Percentiles rank a stretch among this genome's conserved stretches.
phyloP scores from a whole-genome alignment of 2,329 filamentous ascomycete species.

The Lachnum nothofagi region DNA sequence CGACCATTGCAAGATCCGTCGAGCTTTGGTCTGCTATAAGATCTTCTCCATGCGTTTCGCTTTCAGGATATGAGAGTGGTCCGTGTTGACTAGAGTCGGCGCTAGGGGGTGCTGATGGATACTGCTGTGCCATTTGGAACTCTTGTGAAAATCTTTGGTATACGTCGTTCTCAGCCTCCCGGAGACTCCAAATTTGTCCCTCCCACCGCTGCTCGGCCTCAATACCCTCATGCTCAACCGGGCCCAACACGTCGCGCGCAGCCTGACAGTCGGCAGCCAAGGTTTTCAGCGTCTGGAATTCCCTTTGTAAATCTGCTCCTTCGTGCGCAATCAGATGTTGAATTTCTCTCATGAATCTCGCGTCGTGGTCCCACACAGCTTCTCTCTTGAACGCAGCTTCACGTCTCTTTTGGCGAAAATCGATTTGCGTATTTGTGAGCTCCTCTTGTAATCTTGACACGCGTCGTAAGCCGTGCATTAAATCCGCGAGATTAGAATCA shows the following conservation, averaged over 20 bases:
- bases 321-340: slow-evolving; percentile 19
- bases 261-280: slow-evolving; percentile 20
- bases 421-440: slow-evolving; percentile 15
- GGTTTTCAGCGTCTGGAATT: slow-evolving; percentile 11
- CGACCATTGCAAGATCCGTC: neutral
- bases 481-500: slow-evolving; percentile 8
- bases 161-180: slow-evolving; percentile 16
- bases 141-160: slow-evolving; percentile 16
- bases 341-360: slow-evolving; percentile 24
- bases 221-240: slow-evolving; percentile 21
- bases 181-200: slow-evolving; percentile 19
- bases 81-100: slow-evolving; percentile 10
- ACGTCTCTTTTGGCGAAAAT: slow-evolving; percentile 21
- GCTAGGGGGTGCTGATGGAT: slow-evolving; percentile 7
- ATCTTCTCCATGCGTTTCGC: neutral
- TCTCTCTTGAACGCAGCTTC: slow-evolving; percentile 21
- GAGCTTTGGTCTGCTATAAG: neutral
- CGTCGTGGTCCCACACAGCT: slow-evolving; percentile 19
- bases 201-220: slow-evolving; percentile 20
- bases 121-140: slow-evolving; percentile 12
- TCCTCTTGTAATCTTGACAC: slow-evolving; percentile 15
- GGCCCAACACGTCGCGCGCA: slow-evolving; percentile 23
- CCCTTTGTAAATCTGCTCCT: slow-evolving; percentile 2
- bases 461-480: slow-evolving; percentile 15
- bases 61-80: slow-evolving; percentile 5